These are phyloP conservation scores for Clavariopsis aquatica DNA, from an alignment of 495 filamentous ascomycete genomes.

Conservation along the genomic window DNA sequence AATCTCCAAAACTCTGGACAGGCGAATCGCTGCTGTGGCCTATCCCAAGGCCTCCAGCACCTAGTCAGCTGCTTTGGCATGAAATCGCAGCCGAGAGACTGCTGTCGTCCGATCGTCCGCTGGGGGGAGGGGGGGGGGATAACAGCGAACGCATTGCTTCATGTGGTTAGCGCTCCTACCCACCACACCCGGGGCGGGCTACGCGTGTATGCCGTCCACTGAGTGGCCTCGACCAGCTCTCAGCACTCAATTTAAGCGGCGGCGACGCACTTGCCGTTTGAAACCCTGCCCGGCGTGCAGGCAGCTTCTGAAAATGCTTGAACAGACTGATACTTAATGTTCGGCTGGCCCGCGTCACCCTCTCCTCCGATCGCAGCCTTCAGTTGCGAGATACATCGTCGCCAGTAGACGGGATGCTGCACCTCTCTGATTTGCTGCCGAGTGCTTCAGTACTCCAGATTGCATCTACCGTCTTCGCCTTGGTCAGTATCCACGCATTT, in stretches of 20 bases:
- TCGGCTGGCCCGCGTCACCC: background rate
- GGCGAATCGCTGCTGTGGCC: background rate
- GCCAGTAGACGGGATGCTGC: background rate
- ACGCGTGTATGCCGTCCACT: background rate
- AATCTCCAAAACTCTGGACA: background rate
- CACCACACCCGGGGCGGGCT: too few relatives aligned
- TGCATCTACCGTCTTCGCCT: background rate
- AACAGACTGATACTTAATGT: slow-evolving; percentile 1
- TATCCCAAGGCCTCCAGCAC: background rate
- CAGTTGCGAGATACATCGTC: too few relatives aligned
- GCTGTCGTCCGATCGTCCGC: background rate
- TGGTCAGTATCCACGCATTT: background rate
- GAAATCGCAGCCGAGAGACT: background rate
- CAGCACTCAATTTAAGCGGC: background rate
- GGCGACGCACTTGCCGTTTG: background rate
- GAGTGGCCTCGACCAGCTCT: background rate
- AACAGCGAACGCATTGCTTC: background rate
- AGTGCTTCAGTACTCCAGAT: background rate
- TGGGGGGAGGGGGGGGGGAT: background rate
- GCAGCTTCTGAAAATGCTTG: background rate
- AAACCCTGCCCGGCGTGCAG: background rate
- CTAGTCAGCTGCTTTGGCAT: background rate
- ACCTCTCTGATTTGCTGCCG: background rate
- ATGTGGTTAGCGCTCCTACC: background rate
- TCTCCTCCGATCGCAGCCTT: too few relatives aligned